A percentile compares a stretch with the other conserved stretches of the same genome.
These are phyloP conservation scores for Globisporangium uncinulatum DNA, from an alignment of 352 stramenopile species.

Conservation along the genomic window DNA sequence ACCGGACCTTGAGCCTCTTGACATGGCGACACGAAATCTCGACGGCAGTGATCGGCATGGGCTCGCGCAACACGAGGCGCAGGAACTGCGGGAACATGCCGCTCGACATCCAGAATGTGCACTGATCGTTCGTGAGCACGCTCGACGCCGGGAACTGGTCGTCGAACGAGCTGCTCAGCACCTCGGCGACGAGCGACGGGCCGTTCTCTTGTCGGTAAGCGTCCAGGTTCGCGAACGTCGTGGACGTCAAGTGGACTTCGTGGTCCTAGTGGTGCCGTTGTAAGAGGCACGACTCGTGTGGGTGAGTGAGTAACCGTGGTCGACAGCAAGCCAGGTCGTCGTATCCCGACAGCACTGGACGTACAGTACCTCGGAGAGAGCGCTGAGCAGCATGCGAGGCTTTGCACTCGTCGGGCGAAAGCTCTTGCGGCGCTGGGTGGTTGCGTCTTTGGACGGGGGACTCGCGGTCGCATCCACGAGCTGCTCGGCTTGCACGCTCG, in stretches of 20 bases:
- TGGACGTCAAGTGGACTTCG: conserved; percentile 44
- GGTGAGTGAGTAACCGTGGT: neutral
- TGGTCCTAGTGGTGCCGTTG: conserved; percentile 24
- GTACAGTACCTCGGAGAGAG: conserved; percentile 44
- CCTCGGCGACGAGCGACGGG: conserved; percentile 42
- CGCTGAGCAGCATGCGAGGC: conserved; percentile 45
- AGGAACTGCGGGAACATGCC: conserved; percentile 75
- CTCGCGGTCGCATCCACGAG: conserved; percentile 4
- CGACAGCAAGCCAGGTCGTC: neutral
- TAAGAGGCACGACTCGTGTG: neutral
- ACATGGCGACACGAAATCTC: conserved; percentile 69
- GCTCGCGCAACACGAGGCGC: conserved; percentile 51
- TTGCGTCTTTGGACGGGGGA: neutral
- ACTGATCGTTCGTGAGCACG: conserved; percentile 45
- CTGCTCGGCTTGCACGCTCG: conserved; percentile 42
- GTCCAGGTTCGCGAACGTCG: conserved; percentile 32
- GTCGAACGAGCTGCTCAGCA: conserved; percentile 66
- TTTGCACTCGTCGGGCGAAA: conserved; percentile 65
- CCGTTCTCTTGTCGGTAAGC: conserved; percentile 32
- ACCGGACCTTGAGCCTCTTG: conserved; percentile 49
- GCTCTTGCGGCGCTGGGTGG: conserved; percentile 43
- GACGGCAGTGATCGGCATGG: conserved; percentile 42
- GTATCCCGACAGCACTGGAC: neutral
- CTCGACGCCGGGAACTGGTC: conserved; percentile 38
- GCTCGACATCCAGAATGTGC: conserved; percentile 61